Evolutionary conservation across 140 eudicot species (phyloP), one percentile per base, ranked within the genome.

Genomic region (Senecio squalidus): DNA sequence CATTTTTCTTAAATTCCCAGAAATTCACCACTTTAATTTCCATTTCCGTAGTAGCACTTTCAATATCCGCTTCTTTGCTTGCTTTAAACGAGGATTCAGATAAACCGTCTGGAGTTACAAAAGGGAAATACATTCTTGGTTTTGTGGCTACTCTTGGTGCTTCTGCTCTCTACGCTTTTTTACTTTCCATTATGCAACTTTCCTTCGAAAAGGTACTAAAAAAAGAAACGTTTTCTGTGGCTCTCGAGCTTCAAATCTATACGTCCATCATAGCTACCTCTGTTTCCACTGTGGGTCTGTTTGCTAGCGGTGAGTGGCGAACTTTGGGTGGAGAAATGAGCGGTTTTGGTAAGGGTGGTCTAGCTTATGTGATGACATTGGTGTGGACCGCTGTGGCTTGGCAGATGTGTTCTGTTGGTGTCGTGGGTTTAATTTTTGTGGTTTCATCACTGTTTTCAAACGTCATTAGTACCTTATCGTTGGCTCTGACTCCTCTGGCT

Each of bases 321-420:
- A 79, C 79, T 20, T 50, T 86, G 52, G 61, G 45, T 5, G 60
- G 60, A 28, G 60, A 54, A 4, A 29, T 54, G 60, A n/a, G 18
- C 2, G 76, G 72, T 46, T 92, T 76, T 49, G 40, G 71, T 18
- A 33, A 78, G 0, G 98, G 98, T 28, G 75, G 68, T 17, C 1
- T 57, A 34, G 80, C 95, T 7, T 92, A 87, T 48, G 59, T 87
- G 31, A 69, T 92, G 95, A 92, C 96, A 5, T 46, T 92, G 70
- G 85, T 75, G 70, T 9, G 43, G 43, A 54, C 60, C 0, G 60
- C 60, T 54, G 60, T 87, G 21, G 78, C 95, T 9, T 92, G 98
- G 96, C 98, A 92, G 53, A 69, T 87, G 52, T 92, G 92, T 41
- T 84, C 96, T 1, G 84, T 92, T 61, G 95, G 98, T 16, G 94